phyloP scores from a whole-genome alignment of 2,329 filamentous ascomycete species.

The Teratosphaeria viscida region DNA sequence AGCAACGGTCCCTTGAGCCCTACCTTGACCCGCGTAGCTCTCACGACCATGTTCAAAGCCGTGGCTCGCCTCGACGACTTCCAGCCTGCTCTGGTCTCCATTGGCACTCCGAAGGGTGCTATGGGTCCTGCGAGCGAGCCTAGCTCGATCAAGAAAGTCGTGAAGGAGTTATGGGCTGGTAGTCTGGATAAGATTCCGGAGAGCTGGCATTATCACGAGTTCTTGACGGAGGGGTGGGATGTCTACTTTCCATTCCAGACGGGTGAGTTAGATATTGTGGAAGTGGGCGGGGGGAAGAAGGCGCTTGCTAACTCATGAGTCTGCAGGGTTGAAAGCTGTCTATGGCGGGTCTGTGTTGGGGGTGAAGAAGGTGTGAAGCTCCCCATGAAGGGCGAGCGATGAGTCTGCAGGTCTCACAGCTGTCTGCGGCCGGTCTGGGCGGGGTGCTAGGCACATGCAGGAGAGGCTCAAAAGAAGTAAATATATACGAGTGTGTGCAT shows the following conservation, averaged over 20 bases:
- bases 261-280: slow-evolving; percentile 25
- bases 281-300: no score
- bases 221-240: slow-evolving; percentile 40
- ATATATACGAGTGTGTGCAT: no score
- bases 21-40: slow-evolving; percentile 32
- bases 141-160: slow-evolving; percentile 34
- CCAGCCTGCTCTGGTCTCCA: slow-evolving; percentile 27
- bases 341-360: neutral
- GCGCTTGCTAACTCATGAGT: neutral
- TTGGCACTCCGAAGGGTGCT: slow-evolving; percentile 10
- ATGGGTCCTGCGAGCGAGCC: slow-evolving; percentile 18
- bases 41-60: slow-evolving; percentile 37
- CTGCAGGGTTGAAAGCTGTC: neutral
- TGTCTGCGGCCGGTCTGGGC: no score
- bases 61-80: slow-evolving; percentile 31
- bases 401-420: neutral
- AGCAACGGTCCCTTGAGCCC: slow-evolving; percentile 33
- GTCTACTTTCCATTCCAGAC: slow-evolving; percentile 38
- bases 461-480: no score
- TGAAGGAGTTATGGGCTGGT: slow-evolving; percentile 24
- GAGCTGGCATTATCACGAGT: slow-evolving; percentile 30
- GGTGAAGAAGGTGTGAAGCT: neutral
- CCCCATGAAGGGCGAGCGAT: neutral
- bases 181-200: slow-evolving; percentile 24
- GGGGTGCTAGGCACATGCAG: no score